phyloP scores from a whole-genome alignment of 2,329 filamentous ascomycete species.

The Whalleya microplaca region DNA sequence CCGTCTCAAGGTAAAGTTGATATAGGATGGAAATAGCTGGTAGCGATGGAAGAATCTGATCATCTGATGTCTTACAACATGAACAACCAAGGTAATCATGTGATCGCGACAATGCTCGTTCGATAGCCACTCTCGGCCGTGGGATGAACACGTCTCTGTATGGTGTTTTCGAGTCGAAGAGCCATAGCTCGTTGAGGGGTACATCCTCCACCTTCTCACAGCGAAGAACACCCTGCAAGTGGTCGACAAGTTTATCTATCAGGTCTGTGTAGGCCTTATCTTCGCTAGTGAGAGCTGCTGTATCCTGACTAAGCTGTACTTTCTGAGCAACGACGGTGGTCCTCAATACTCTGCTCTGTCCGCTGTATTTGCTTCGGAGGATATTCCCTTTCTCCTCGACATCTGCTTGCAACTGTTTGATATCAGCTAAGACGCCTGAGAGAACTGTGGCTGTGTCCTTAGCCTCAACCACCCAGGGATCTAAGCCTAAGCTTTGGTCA shows the following conservation, averaged over 20 bases:
- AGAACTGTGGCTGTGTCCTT: constrained; percentile 41
- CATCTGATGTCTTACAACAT: constrained; percentile 61
- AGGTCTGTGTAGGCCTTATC: constrained; percentile 72
- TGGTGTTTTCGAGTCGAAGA: constrained; percentile 73
- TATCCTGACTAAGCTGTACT: constrained; percentile 77
- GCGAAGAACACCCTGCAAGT: constrained; percentile 45
- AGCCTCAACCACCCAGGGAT: constrained; percentile 38
- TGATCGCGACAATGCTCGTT: constrained; percentile 71
- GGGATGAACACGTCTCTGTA: constrained; percentile 77
- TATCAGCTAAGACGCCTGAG: constrained; percentile 46
- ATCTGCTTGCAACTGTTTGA: constrained; percentile 50
- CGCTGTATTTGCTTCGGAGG: constrained; percentile 75
- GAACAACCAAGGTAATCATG: constrained; percentile 77
- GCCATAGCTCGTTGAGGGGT: constrained; percentile 72
- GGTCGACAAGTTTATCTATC: constrained; percentile 59
- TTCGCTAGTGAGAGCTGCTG: constrained; percentile 69
- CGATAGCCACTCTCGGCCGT: constrained; percentile 69
- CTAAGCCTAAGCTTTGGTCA: constrained; percentile 42
- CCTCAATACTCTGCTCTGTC: constrained; percentile 69
- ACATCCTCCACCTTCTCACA: constrained; percentile 49
- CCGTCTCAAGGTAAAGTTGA: constrained; percentile 78
- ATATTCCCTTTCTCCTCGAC: constrained; percentile 50
- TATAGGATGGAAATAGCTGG: constrained; percentile 77
- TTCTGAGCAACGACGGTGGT: constrained; percentile 82
- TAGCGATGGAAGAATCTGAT: constrained; percentile 61